Evolutionary conservation across 1,284 basidiomycete genomes (phyloP).

Genomic region (Schizopora paradoxa): DNA sequence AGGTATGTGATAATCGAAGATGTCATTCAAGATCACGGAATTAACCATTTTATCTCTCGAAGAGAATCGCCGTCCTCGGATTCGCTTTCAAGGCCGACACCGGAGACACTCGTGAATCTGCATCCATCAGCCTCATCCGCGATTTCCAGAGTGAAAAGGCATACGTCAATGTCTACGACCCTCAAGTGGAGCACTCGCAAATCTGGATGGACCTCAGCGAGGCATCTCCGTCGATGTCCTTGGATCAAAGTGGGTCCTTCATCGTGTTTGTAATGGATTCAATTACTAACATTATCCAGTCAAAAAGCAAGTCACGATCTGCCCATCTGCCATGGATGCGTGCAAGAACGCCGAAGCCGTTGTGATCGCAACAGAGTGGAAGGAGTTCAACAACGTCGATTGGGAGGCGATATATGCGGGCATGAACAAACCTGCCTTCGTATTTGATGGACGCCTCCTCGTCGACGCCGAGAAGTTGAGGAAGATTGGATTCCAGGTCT

Average conservation of each 20-base stretch:
- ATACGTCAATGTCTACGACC: constrained; percentile 86
- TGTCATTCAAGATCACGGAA: constrained; percentile 7
- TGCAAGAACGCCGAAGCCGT: constrained; percentile 89
- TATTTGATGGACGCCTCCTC: constrained; percentile 89
- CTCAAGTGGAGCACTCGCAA: constrained; percentile 70
- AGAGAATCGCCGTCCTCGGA: constrained; percentile 95
- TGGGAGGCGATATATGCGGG: constrained; percentile 81
- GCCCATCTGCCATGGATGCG: constrained; percentile 75
- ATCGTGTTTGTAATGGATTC: background rate
- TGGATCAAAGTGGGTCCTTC: constrained; percentile 50
- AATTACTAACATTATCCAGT: constrained; percentile 39
- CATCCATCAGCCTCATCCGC: constrained; percentile 91
- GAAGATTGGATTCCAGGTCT: constrained; percentile 89
- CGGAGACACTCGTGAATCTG: constrained; percentile 94
- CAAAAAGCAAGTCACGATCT: constrained; percentile 84
- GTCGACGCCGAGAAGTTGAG: constrained; percentile 77
- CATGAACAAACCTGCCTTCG: constrained; percentile 96
- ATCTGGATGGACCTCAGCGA: constrained; percentile 74
- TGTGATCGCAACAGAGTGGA: constrained; percentile 93
- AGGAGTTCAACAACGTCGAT: constrained; percentile 89
- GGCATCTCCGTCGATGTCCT: constrained; percentile 52
- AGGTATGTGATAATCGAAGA: constrained; percentile 48
- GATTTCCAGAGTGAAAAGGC: constrained; percentile 93
- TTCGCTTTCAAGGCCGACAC: constrained; percentile 98
- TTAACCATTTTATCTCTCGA: constrained; percentile 3